These are phyloP conservation scores for Aspergillus sp. DNA, from an alignment of 2,329 filamentous ascomycete genomes.

Conservation along the genomic window DNA sequence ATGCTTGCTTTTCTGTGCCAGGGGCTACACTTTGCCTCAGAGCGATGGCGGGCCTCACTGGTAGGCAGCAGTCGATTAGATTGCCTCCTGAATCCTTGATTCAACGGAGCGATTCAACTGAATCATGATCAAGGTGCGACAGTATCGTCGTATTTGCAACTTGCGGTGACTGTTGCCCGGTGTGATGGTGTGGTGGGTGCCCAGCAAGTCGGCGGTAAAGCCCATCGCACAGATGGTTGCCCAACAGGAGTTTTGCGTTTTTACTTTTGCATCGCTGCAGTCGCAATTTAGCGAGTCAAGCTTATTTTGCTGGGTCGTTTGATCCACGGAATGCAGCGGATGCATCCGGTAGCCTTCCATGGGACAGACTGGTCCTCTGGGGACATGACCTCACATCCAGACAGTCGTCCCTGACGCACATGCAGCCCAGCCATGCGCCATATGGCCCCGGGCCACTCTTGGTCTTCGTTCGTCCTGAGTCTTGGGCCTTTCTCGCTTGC, in stretches of 20 bases:
- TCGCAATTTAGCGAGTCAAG: not conserved
- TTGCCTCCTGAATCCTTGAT: no score
- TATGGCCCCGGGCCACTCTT: no score
- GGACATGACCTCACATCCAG: conserved; percentile 3
- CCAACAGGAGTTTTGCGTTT: conserved; percentile 20
- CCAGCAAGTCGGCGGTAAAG: conserved; percentile 34
- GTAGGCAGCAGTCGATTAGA: no score
- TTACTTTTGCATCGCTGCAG: not conserved
- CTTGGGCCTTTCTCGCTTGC: no score
- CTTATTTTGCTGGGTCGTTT: conserved; percentile 8
- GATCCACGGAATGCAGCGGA: conserved; percentile 11
- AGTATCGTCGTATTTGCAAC: not conserved
- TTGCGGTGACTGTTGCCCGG: conserved; percentile 15
- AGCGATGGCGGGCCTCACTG: not conserved
- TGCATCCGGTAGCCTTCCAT: conserved; percentile 9
- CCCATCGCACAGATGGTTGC: conserved; percentile 23
- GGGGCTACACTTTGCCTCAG: conserved; percentile 5
- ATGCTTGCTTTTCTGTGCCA: conserved; percentile 3
- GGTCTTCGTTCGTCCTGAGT: no score
- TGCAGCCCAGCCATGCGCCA: not conserved
- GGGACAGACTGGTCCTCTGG: not conserved
- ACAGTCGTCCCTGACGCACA: conserved; percentile 5
- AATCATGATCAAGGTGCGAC: no score
- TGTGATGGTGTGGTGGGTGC: conserved; percentile 30
- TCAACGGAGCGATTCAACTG: no score